Base-by-base conservation (phyloP, 2,329 filamentous ascomycete species). In the Colletotrichum euphorbiae region DNA sequence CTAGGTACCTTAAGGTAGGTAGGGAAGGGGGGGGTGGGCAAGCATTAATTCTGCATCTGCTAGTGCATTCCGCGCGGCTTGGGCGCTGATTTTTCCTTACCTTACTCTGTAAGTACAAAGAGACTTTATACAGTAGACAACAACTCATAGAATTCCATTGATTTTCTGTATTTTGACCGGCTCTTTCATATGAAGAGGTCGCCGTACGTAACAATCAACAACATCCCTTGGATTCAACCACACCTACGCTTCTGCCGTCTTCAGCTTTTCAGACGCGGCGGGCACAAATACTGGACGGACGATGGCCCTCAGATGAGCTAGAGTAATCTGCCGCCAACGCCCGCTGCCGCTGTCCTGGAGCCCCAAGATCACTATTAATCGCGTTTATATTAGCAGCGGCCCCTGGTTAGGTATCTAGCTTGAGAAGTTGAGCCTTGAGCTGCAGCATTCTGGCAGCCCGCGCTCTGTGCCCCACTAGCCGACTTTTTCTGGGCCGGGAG, bases 371-470 rank as follows among this genome's bases (percentile, higher is more conserved):
- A 38, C 63, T 50, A 54, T 62, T 51, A 56, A 43, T 51, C 28
- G 60, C 50, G 24, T 67, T 28, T 36, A 40, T 45, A 54, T 52
- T 54, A 52, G 38, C 46, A 59, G 36, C 42, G 24, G 54, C 46
- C 54, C 61, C 65, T 64, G 52, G 61, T 31, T 31, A 50, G 46
- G 46, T 48, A 65, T 38, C 46, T n/a, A n/a, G n/a, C n/a, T n/a
- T n/a, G n/a, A n/a, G n/a, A n/a, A n/a, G n/a, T n/a, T n/a, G n/a
- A n/a, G n/a, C n/a, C n/a, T 54, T 45, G 40, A 64, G 45, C 45
- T 59, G 61, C 61, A 65, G 46, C 65, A 43, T 59, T 48, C 65
- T 54, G 65, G 48, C 59, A 64, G 54, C 61, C 46, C 28, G 46
- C 60, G 13, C 61, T 19, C 50, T 55, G 3, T n/a, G 40, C 61